Evolutionary conservation across 1,284 basidiomycete species (phyloP).

Genomic region (Taiwanofungus camphoratus): DNA sequence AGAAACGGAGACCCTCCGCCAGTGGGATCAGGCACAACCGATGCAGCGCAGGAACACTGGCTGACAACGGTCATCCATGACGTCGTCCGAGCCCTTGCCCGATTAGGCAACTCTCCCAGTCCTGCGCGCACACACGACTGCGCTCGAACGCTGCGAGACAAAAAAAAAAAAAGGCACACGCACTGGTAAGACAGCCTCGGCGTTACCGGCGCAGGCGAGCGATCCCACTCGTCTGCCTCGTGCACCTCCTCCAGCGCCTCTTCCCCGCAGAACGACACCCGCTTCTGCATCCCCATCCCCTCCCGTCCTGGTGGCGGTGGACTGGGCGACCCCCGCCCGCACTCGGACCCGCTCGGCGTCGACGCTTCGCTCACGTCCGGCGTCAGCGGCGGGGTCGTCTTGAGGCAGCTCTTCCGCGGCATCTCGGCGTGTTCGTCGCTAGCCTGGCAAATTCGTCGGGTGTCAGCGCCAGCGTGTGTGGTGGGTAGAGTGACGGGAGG

Average conservation of each 20-base stretch:
- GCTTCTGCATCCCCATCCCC: conserved; percentile 3
- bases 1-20: not conserved
- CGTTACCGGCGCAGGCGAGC: conserved; percentile 34
- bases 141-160: too few relatives aligned
- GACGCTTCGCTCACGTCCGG: conserved; percentile 3
- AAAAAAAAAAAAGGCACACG: too few relatives aligned
- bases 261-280: conserved; percentile 28
- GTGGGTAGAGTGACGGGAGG: too few relatives aligned
- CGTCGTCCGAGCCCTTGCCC: conserved; percentile 10
- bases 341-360: conserved; percentile 4
- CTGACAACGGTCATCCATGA: conserved; percentile 13
- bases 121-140: not conserved
- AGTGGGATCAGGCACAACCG: not conserved
- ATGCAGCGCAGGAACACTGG: not conserved
- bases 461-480: too few relatives aligned
- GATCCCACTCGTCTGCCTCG: conserved; percentile 66
- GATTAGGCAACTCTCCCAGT: not conserved
- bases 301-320: too few relatives aligned
- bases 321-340: conserved; percentile 1
- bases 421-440: too few relatives aligned
- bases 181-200: conserved; percentile 33
- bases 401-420: conserved; percentile 12
- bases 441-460: too few relatives aligned
- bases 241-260: conserved; percentile 39
- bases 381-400: conserved; percentile 6